Base-by-base conservation (phyloP, 2,329 filamentous ascomycete genomes). In the Rhynchosporium graminicola region DNA sequence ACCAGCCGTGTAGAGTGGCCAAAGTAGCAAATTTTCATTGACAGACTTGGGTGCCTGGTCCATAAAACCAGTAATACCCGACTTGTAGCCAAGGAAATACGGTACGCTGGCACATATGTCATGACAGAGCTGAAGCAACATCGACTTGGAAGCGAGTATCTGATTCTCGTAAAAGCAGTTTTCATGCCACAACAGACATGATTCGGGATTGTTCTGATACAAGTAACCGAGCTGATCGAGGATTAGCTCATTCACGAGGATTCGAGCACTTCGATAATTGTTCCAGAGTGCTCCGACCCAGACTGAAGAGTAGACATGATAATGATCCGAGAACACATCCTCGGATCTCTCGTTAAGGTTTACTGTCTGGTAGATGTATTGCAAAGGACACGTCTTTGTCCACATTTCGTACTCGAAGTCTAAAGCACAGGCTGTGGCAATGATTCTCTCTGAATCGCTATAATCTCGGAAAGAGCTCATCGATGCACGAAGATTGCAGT, bases 281-380 rank as follows among this genome's bases (percentile, higher is more conserved):
- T 74, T 74, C 70, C 71, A 73, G n/a, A 67, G 64, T n/a, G 65
- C 65, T 5, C 65, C 69, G 9, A 69, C 59, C 68, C 67, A 69
- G 12, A 69, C 46, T 47, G 60, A 67, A 8, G 62, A 40, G 50
- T 74, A 72, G 2, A 66, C 45, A 55, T 74, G 69, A 54, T 73
- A 73, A 42, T 67, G 52, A 45, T 69, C 69, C 3, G 63, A 63
- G 47, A 70, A 74, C 10, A 72, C 67, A 15, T 67, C 63, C 2
- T 68, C 64, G n/a, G 40, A 38, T 29, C 46, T 55, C 38, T 63
- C 31, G 10, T 62, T 43, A 28, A 69, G 40, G 10, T 55, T 63
- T 4, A 69, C 48, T 0, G 67, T 69, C 43, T 63, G 57, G 47
- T 69, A 71, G 38, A 66, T 61, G 50, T 52, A 67, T 33, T 66